These are phyloP conservation scores for Ceraceosorus guamensis DNA, from an alignment of 1,284 basidiomycete species.

Conservation along the genomic window DNA sequence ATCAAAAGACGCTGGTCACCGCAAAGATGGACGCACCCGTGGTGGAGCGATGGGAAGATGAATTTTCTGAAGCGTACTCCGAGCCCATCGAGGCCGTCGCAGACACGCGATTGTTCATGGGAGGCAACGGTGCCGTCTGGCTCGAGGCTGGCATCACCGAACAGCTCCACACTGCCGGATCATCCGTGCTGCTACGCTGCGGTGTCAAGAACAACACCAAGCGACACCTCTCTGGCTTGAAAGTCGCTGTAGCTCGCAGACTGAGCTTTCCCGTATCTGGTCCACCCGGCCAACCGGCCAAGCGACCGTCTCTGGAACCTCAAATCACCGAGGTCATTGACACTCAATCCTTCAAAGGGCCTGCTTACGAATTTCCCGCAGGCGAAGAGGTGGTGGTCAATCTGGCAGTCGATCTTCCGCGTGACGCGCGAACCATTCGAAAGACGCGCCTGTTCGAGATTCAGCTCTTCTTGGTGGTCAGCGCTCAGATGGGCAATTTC, in stretches of 20 bases:
- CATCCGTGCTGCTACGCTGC: slow-evolving; percentile 26
- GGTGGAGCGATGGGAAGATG: slow-evolving; percentile 36
- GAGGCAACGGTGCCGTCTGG: slow-evolving; percentile 39
- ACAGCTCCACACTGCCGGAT: slow-evolving; percentile 33
- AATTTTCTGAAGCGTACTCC: slow-evolving; percentile 17
- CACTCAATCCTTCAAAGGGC: slow-evolving; percentile 33
- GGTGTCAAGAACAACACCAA: slow-evolving; percentile 43
- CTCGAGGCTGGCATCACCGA: slow-evolving; percentile 33
- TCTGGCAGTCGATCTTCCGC: slow-evolving; percentile 32
- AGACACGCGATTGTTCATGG: slow-evolving; percentile 42
- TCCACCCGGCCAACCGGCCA: slow-evolving; percentile 17
- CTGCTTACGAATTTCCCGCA: slow-evolving; percentile 36
- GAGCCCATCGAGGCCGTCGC: slow-evolving; percentile 34
- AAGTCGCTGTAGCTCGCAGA: slow-evolving; percentile 27
- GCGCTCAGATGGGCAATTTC: slow-evolving; percentile 29
- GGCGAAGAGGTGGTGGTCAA: slow-evolving; percentile 28
- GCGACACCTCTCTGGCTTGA: slow-evolving; percentile 33
- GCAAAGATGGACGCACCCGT: slow-evolving; percentile 32
- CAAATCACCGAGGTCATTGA: slow-evolving; percentile 38
- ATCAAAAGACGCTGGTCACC: slow-evolving; percentile 31
- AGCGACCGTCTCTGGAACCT: slow-evolving; percentile 24
- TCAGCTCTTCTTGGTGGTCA: slow-evolving; percentile 24
- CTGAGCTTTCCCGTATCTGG: slow-evolving; percentile 36
- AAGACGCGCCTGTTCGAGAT: slow-evolving; percentile 39
- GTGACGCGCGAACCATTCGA: slow-evolving; percentile 33